Percentiles rank a stretch among this genome's conserved stretches.
These are phyloP conservation scores for Atractiella rhizophila DNA, from an alignment of 768 basidiomycete species.

Conservation along the genomic window DNA sequence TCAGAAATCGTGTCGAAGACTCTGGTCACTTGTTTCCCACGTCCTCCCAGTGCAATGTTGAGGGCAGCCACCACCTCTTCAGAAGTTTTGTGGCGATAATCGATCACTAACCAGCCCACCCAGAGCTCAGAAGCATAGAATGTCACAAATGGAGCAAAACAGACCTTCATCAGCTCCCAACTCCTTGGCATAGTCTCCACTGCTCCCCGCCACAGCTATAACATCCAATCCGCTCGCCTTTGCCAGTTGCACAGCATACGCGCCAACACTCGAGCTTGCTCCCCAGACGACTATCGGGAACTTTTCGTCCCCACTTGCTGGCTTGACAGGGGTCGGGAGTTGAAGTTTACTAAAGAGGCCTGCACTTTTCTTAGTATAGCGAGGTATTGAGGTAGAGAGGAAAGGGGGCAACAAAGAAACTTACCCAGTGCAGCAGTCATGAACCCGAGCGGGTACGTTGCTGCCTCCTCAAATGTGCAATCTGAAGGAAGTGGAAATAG, in stretches of 20 bases:
- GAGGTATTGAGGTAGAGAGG: too few relatives aligned
- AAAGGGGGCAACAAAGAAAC: too few relatives aligned
- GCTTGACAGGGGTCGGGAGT: constrained; percentile 2
- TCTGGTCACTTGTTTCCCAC: constrained; percentile 8
- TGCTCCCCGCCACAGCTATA: constrained; percentile 13
- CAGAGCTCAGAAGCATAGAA: too few relatives aligned
- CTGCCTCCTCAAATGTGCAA: constrained; percentile 15
- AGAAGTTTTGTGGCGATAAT: constrained; percentile 9
- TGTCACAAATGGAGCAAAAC: too few relatives aligned
- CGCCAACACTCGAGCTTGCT: constrained; percentile 13
- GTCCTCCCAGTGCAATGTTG: background rate
- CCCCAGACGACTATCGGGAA: constrained; percentile 6
- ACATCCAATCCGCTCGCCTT: constrained; percentile 11
- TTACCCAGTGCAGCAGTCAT: constrained; percentile 17
- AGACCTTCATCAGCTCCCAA: constrained; percentile 15
- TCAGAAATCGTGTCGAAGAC: constrained; percentile 12
- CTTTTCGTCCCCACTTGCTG: background rate
- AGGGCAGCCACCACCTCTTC: constrained; percentile 7
- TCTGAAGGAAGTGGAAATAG: constrained; percentile 5
- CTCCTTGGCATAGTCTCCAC: background rate
- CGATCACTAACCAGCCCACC: too few relatives aligned
- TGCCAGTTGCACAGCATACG: constrained; percentile 15
- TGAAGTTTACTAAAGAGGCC: constrained; percentile 12
- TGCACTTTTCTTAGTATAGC: too few relatives aligned
- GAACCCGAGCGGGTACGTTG: constrained; percentile 14